These are phyloP conservation scores for Cystobasidium sp. DNA, from an alignment of 1,284 basidiomycete species.

Conservation along the genomic window DNA sequence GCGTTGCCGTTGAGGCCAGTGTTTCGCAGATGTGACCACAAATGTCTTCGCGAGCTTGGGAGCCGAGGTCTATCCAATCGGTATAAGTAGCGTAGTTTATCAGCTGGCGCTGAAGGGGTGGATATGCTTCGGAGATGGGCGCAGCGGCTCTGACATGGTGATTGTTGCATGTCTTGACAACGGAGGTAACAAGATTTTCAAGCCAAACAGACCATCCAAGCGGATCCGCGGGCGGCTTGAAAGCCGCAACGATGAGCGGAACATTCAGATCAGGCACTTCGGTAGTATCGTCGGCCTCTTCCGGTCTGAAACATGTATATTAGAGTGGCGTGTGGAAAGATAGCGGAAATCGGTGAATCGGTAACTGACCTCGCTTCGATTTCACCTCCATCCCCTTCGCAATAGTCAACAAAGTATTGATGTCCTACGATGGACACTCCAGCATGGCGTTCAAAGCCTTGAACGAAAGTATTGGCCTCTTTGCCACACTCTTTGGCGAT, in stretches of 20 bases:
- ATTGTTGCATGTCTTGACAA: constrained; percentile 30
- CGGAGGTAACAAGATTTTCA: background rate
- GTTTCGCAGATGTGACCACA: constrained; percentile 13
- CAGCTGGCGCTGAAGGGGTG: constrained; percentile 35
- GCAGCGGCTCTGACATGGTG: constrained; percentile 30
- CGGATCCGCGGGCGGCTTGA: constrained; percentile 14
- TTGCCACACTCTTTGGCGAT: constrained; percentile 33
- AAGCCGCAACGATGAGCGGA: constrained; percentile 9
- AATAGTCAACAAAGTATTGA: constrained; percentile 17
- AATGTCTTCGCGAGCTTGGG: constrained; percentile 5
- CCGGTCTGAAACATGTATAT: background rate
- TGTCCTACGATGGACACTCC: constrained; percentile 20
- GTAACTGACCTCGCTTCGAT: constrained; percentile 21
- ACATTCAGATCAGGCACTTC: constrained; percentile 25
- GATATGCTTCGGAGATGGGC: constrained; percentile 26
- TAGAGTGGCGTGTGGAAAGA: background rate
- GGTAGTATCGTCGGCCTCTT: constrained; percentile 16
- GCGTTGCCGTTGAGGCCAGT: constrained; percentile 11
- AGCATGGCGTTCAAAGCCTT: constrained; percentile 19
- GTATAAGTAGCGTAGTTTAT: constrained; percentile 37
- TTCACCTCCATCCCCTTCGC: constrained; percentile 20
- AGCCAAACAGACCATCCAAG: constrained; percentile 33
- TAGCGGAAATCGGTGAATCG: background rate
- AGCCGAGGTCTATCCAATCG: constrained; percentile 27
- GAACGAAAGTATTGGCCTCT: constrained; percentile 23